These are phyloP conservation scores for Colletotrichum tanaceti DNA, from an alignment of 2,329 filamentous ascomycete genomes.

Conservation along the genomic window DNA sequence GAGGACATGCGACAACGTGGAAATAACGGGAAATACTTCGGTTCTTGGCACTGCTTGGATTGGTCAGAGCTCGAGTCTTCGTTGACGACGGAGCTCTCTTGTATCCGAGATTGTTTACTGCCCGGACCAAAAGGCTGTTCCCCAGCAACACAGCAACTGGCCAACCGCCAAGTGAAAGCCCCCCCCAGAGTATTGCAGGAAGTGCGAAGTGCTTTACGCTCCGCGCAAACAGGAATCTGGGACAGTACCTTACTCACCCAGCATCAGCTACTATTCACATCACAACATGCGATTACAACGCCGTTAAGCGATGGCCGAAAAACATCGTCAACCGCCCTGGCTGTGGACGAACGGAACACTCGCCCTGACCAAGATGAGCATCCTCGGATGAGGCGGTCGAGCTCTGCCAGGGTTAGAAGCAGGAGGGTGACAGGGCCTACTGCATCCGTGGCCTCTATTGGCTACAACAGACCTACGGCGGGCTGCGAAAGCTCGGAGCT, in stretches of 20 bases:
- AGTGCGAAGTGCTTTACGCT: neutral
- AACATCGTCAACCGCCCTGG: neutral
- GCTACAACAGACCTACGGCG: slow-evolving; percentile 13
- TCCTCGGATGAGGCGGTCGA: slow-evolving; percentile 37
- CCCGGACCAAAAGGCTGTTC: slow-evolving; percentile 7
- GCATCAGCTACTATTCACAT: neutral
- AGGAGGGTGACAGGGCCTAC: slow-evolving; percentile 13
- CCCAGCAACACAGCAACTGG: neutral
- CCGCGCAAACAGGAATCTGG: neutral
- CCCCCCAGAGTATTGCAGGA: neutral
- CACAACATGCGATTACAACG: neutral
- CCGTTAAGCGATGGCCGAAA: slow-evolving; percentile 1
- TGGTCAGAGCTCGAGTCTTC: slow-evolving; percentile 24
- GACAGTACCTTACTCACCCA: neutral
- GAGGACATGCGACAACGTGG: slow-evolving; percentile 15
- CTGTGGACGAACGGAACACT: slow-evolving; percentile 16
- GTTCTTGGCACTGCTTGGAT: slow-evolving; percentile 4
- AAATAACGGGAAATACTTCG: slow-evolving; percentile 31
- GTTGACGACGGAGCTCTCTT: neutral
- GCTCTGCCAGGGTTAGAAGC: slow-evolving; percentile 24
- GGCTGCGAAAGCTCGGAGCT: slow-evolving; percentile 36
- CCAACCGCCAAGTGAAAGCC: neutral
- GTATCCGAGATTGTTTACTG: neutral
- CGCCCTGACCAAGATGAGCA: slow-evolving; percentile 11
- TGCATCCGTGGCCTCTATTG: slow-evolving; percentile 18